A percentile compares a stretch with the other conserved stretches of the same genome.
These are phyloP conservation scores for Sordariomycetes sp. DNA, from an alignment of 2,329 filamentous ascomycete genomes.

Conservation along the genomic window DNA sequence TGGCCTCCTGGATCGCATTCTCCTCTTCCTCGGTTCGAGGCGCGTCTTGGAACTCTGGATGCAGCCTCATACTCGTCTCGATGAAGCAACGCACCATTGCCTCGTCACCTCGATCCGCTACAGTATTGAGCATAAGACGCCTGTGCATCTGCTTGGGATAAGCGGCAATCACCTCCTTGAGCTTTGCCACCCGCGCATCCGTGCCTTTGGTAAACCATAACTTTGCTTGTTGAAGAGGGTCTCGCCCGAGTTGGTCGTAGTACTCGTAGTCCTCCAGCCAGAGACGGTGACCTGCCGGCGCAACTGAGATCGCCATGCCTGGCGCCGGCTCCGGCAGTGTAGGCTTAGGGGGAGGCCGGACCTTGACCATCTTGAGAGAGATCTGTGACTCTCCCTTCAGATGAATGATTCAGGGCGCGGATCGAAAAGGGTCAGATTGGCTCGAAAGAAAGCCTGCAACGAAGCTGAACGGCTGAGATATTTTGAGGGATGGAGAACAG, in stretches of 20 bases:
- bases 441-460: too few species aligned
- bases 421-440: too few species aligned
- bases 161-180: slow-evolving; percentile 1
- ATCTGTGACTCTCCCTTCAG: too few species aligned
- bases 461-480: too few species aligned
- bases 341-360: slow-evolving; percentile 4
- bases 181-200: slow-evolving; percentile 1
- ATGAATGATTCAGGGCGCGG: too few species aligned
- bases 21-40: slow-evolving; percentile 2
- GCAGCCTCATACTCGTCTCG: slow-evolving; percentile 1
- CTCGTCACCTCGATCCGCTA: slow-evolving; percentile 2
- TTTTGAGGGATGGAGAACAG: too few species aligned
- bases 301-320: slow-evolving; percentile 1
- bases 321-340: slow-evolving; percentile 3
- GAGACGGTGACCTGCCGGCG: slow-evolving; percentile 1
- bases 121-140: slow-evolving; percentile 1
- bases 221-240: slow-evolving; percentile 5
- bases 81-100: slow-evolving; percentile 2
- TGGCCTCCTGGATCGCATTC: slow-evolving; percentile 1
- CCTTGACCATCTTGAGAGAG: slow-evolving; percentile 6
- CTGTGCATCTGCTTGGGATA: slow-evolving; percentile 4
- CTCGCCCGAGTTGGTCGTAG: slow-evolving; percentile 5
- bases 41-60: too few species aligned
- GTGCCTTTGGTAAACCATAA: slow-evolving; percentile 2
- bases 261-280: slow-evolving; percentile 6